A percentile compares a stretch with the other conserved stretches of the same genome.
phyloP scores from a whole-genome alignment of 768 basidiomycete species.

The Lactarius akahatsu region DNA sequence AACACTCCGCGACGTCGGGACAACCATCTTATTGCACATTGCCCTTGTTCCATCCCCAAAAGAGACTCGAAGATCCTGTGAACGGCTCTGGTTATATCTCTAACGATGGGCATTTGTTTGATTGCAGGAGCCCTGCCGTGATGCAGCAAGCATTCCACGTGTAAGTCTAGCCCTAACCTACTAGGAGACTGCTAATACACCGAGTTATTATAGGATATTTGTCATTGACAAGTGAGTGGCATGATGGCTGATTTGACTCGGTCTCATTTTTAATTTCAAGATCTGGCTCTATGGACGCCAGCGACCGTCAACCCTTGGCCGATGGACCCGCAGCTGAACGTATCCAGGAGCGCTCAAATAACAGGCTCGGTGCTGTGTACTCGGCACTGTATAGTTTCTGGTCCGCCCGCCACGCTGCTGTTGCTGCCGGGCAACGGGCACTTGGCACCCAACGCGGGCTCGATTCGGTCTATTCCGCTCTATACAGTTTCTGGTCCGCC shows the following conservation, averaged over 20 bases:
- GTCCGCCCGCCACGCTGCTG: conserved; percentile 47
- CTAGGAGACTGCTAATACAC: background rate
- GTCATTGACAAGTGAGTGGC: conserved; percentile 47
- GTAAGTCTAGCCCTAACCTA: conserved; percentile 37
- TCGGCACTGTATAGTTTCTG: conserved; percentile 57
- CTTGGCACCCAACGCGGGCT: conserved; percentile 34
- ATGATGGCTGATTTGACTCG: background rate
- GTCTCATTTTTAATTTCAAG: conserved; percentile 33
- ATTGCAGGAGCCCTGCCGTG: conserved; percentile 52
- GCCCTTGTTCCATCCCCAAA: conserved; percentile 50
- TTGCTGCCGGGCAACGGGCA: conserved; percentile 31
- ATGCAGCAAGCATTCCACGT: conserved; percentile 59
- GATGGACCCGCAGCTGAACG: conserved; percentile 41
- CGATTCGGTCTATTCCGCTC: conserved; percentile 47
- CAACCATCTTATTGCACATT: conserved; percentile 55
- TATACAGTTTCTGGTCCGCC: conserved; percentile 53
- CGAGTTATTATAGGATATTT: conserved; percentile 43
- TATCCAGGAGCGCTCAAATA: conserved; percentile 41
- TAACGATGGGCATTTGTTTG: conserved; percentile 54
- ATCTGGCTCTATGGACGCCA: conserved; percentile 49
- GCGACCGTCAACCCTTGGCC: conserved; percentile 46
- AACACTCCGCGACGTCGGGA: conserved; percentile 45
- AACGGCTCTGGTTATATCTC: conserved; percentile 49
- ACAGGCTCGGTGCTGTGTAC: conserved; percentile 59
- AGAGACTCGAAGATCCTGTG: conserved; percentile 33